Base-by-base conservation (phyloP, 2,329 filamentous ascomycete species). In the Fusarium camptoceras region DNA sequence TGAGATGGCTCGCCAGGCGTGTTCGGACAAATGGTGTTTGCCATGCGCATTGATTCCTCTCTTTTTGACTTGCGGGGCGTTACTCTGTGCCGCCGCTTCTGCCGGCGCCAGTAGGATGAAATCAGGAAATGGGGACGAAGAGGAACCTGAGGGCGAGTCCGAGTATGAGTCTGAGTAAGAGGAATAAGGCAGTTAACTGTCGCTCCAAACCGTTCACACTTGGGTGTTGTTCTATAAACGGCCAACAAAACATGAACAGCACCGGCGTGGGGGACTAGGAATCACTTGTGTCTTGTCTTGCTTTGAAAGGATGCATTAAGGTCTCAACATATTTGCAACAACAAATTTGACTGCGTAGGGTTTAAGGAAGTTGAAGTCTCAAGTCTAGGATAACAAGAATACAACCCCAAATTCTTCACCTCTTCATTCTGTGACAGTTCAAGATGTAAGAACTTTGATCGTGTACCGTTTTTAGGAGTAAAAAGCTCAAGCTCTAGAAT, bases 21-120 rank as follows among this genome's bases (percentile, higher is more conserved):
- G 3, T 1, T 30, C 1, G 28, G 3, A 3, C 28, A 30, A 30
- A 30, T 14, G 28, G 12, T 3, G 7, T 5, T 30, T 5, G 12
- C 11, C 6, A 12, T 2, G 5, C 28, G 28, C 11, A 31, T 31
- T 7, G 16, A 4, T 15, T 16, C 30, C 30, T 16, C n/a, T n/a
- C n/a, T n/a, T n/a, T n/a, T n/a, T n/a, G n/a, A n/a, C n/a, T n/a
- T n/a, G n/a, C n/a, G n/a, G n/a, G n/a, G n/a, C n/a, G n/a, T n/a
- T n/a, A 16, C 31, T 34, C 16, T 34, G 31, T 34, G 3, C 31
- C 31, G 15, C 15, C 30, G 0, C 0, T 31, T 1, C 0, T 15
- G 30, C 8, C 30, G 14, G 30, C 30, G 8, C 16, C 16, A 34
- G 8, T 15, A 9, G 1, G 15, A 8, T 8, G 30, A 31, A 9